A percentile compares a stretch with the other conserved stretches of the same genome.
These are phyloP conservation scores for Platanthera zijinensis DNA, from an alignment of 106 monocot species.

Conservation along the genomic window DNA sequence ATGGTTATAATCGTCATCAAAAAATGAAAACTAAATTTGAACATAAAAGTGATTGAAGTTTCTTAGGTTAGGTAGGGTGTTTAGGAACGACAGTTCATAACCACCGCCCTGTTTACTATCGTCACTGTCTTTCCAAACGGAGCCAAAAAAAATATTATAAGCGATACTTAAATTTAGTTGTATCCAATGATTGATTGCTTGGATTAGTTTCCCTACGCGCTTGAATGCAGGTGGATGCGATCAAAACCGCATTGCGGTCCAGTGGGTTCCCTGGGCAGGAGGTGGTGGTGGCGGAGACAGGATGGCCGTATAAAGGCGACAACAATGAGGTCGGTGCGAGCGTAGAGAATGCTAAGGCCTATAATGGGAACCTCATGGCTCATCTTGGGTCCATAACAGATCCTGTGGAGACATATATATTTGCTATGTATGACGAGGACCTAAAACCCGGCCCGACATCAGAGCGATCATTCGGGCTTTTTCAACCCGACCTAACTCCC, in stretches of 20 bases:
- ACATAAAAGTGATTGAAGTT: no score
- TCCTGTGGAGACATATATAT: conserved; percentile 73
- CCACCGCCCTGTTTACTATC: no score
- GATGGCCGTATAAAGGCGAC: conserved; percentile 85
- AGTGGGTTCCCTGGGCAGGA: conserved; percentile 54
- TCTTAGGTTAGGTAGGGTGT: no score
- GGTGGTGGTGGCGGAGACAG: conserved; percentile 84
- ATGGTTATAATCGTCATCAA: no score
- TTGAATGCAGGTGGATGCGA: conserved; percentile 50
- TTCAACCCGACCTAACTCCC: conserved; percentile 36
- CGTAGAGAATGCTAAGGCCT: conserved; percentile 69
- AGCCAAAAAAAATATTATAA: no score
- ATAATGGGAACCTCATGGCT: conserved; percentile 49
- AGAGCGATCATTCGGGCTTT: conserved; percentile 79
- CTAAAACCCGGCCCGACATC: conserved; percentile 71
- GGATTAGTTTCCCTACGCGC: no score
- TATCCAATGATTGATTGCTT: no score
- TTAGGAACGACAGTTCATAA: no score
- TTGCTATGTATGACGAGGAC: conserved; percentile 86
- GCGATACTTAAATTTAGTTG: no score
- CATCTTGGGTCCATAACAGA: conserved; percentile 55
- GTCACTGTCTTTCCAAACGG: no score
- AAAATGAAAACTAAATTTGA: no score
- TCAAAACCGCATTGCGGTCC: conserved; percentile 49
- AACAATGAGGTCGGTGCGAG: conserved; percentile 49